phyloP scores from a whole-genome alignment of 192 early-diverging fungal species.

The Entomortierella chlamydospora region DNA sequence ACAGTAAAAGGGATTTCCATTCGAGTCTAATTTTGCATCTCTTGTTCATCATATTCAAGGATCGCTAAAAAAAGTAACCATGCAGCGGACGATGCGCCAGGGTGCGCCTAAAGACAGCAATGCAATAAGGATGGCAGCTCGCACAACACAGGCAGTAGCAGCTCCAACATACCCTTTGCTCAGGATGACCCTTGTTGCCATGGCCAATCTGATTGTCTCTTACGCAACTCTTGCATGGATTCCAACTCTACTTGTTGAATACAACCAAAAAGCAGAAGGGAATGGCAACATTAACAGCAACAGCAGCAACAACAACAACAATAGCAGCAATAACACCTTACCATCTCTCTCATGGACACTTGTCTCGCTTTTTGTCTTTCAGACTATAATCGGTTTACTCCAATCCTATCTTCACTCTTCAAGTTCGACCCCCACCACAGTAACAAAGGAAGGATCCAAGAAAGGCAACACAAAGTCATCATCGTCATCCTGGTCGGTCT shows the following conservation, averaged over 20 bases:
- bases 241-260: constrained; percentile 5
- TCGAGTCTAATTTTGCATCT: too few species aligned
- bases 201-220: constrained; percentile 25
- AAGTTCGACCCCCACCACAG: neutral
- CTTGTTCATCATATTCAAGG: neutral
- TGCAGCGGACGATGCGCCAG: constrained; percentile 37
- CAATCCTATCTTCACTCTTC: constrained; percentile 14
- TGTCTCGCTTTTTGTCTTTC: constrained; percentile 22
- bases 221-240: constrained; percentile 32
- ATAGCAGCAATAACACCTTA: constrained; percentile 6
- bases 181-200: constrained; percentile 31
- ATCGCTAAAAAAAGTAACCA: too few species aligned
- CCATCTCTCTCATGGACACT: constrained; percentile 46
- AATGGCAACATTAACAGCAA: too few species aligned
- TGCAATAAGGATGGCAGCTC: neutral
- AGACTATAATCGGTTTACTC: constrained; percentile 22
- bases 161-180: constrained; percentile 38
- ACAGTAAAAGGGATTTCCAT: too few species aligned
- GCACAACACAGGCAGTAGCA: neutral
- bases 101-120: neutral
- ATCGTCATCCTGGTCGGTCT: constrained; percentile 8
- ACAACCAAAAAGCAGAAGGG: neutral
- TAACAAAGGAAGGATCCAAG: neutral
- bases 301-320: neutral
- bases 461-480: neutral